A percentile compares a stretch with the other conserved stretches of the same genome.
Evolutionary conservation across 768 basidiomycete species (phyloP).

Genomic region (Amanita subjunquillea): DNA sequence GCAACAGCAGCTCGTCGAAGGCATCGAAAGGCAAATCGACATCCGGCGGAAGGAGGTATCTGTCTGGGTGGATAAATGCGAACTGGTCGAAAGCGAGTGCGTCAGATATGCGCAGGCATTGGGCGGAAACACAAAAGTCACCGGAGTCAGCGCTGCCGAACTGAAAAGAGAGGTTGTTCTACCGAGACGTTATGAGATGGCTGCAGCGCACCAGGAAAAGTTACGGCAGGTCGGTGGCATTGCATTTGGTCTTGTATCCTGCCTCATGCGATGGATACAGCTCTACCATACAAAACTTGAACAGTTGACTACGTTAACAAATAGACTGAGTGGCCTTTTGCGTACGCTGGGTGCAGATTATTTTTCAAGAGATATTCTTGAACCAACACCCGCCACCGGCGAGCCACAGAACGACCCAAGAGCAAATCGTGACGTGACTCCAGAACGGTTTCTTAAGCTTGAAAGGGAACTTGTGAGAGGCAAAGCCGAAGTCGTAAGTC

Average conservation of each 20-base stretch:
- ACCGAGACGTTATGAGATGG: conserved; percentile 60
- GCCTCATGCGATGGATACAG: conserved; percentile 19
- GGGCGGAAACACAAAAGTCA: conserved; percentile 61
- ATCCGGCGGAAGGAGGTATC: conserved; percentile 66
- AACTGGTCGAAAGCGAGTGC: conserved; percentile 52
- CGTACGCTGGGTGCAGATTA: conserved; percentile 54
- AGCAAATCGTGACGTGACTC: conserved; percentile 60
- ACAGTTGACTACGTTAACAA: conserved; percentile 60
- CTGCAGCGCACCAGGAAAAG: conserved; percentile 67
- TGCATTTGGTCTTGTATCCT: neutral
- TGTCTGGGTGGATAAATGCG: conserved; percentile 58
- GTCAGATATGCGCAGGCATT: conserved; percentile 57
- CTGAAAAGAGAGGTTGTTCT: conserved; percentile 63
- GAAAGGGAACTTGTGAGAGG: conserved; percentile 81
- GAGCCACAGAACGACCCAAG: conserved; percentile 25
- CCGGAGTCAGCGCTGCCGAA: conserved; percentile 55
- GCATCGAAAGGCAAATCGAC: conserved; percentile 68
- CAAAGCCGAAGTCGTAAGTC: conserved; percentile 75
- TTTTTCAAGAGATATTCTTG: conserved; percentile 45
- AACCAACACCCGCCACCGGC: conserved; percentile 30
- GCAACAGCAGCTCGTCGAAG: conserved; percentile 63
- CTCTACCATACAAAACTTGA: conserved; percentile 72
- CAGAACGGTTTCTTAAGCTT: conserved; percentile 68
- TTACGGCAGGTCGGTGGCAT: conserved; percentile 54
- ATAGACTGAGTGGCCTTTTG: conserved; percentile 48